phyloP scores from a whole-genome alignment of 495 filamentous ascomycete genomes.

The Pseudomonodictys pantanalensis region DNA sequence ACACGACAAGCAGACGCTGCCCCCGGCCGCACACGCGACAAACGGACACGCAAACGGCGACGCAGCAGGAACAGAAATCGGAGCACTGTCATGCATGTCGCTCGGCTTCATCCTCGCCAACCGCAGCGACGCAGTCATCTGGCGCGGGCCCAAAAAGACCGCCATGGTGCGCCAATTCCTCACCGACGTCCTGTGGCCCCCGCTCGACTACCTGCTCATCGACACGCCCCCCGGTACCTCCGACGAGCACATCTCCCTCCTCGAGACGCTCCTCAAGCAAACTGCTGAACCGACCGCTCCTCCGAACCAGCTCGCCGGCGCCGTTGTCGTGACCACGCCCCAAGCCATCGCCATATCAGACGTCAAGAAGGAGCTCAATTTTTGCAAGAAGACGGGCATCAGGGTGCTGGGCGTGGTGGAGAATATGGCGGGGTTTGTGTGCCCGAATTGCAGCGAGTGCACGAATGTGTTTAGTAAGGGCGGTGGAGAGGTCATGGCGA shows the following conservation, averaged over 20 bases:
- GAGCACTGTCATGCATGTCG: slow-evolving; percentile 83
- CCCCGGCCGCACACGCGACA: background rate
- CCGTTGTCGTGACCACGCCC: slow-evolving; percentile 92
- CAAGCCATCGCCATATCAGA: slow-evolving; percentile 92
- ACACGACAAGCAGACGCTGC: slow-evolving; percentile 51
- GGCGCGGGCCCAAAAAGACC: slow-evolving; percentile 97
- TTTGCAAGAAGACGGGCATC: slow-evolving; percentile 83
- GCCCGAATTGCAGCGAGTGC: slow-evolving; percentile 89
- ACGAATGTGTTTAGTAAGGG: slow-evolving; percentile 89
- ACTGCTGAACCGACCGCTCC: slow-evolving; percentile 37
- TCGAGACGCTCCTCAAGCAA: slow-evolving; percentile 71
- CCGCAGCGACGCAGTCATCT: slow-evolving; percentile 87
- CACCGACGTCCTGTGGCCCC: slow-evolving; percentile 84
- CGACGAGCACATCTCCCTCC: slow-evolving; percentile 94
- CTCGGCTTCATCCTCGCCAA: slow-evolving; percentile 84
- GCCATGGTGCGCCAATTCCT: slow-evolving; percentile 98
- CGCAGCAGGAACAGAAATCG: slow-evolving; percentile 40
- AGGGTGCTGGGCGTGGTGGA: slow-evolving; percentile 85
- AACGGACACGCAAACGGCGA: background rate
- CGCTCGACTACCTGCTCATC: slow-evolving; percentile 84
- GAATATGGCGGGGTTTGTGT: slow-evolving; percentile 97
- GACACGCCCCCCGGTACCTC: slow-evolving; percentile 96
- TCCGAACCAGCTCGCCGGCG: slow-evolving; percentile 60
- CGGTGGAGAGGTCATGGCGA: slow-evolving; percentile 85
- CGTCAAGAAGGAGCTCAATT: slow-evolving; percentile 94